Base-by-base conservation (phyloP, 208 protist species). In the Naegleria fowleri region DNA sequence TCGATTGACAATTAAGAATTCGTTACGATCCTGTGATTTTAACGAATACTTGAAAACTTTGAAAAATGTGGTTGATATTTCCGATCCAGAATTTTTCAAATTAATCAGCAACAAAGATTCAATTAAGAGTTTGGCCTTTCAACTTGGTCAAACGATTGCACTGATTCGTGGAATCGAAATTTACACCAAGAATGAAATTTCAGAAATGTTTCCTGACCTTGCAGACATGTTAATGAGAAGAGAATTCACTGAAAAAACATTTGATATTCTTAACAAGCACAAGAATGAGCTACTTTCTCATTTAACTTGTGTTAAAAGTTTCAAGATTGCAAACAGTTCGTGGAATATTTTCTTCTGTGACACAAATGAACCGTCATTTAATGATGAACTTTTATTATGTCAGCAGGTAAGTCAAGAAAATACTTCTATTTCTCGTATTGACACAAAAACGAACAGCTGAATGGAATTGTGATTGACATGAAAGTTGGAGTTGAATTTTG, bases 141-240 rank as follows among this genome's bases (percentile, higher is more conserved):
- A 79, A 79, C 36, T 79, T 6, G 67, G 67, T 36, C 67, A 79
- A 36, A 36, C 67, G 5, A 25, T 79, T 79, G 16, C 67, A 13
- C 29, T 79, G 0, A 79, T 79, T 33, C 5, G n/a, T 11, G 67
- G 67, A 79, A 33, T 36, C 9, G 67, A 79, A 79, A 4, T 79
- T 33, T 79, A 79, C 9, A 79, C 67, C 29, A 79, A 79, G 67
- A 79, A 79, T 79, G 67, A 79, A 79, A 79, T 79, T 79, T 19
- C 67, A 15, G 6, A 79, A 13, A 6, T 36, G 9, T 79, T 79
- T 9, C 29, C 16, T 36, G 67, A 36, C 1, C n/a, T 79, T 11
- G 6, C 25, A 79, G 25, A 19, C 67, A 36, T 79, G 16, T 36
- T 79, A 79, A 79, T 7, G 67, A 79, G 16, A 79, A 2, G n/a